Conservation (phyloP, 2,329 filamentous ascomycete species). For the Stemphylium vesicarium region DNA sequence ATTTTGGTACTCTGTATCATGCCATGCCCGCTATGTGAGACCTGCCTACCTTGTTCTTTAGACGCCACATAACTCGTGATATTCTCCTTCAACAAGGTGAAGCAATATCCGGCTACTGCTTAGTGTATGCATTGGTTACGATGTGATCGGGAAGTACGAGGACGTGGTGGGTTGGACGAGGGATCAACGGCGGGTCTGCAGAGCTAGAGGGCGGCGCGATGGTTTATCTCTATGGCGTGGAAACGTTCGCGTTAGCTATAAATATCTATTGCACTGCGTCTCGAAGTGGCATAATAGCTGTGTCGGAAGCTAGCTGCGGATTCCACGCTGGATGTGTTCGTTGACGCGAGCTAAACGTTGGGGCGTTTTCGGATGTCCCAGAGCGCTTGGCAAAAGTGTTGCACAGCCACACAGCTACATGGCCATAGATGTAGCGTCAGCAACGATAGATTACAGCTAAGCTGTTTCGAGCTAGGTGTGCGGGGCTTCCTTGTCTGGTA, state of each 20-base stretch:
- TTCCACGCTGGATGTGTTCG: conserved; percentile 10
- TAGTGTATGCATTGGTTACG: too few species aligned
- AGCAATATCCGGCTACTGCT: too few species aligned
- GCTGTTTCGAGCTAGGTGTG: conserved; percentile 14
- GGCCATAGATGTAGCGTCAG: conserved; percentile 12
- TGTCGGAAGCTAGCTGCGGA: conserved; percentile 12
- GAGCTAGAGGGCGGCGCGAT: neutral
- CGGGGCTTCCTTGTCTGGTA: conserved; percentile 12
- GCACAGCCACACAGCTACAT: conserved; percentile 2
- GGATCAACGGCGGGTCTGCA: too few species aligned
- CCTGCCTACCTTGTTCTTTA: too few species aligned
- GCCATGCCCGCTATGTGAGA: too few species aligned
- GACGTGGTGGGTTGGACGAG: too few species aligned
- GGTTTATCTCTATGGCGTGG: conserved; percentile 14
- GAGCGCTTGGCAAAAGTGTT: conserved; percentile 9
- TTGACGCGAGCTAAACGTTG: conserved; percentile 10
- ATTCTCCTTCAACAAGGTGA: too few species aligned
- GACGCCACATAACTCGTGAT: too few species aligned
- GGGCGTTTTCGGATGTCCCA: neutral
- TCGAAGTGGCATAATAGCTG: conserved; percentile 16
- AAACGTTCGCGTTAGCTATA: conserved; percentile 19
- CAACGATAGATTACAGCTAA: conserved; percentile 15
- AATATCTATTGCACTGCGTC: conserved; percentile 16
- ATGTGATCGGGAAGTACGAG: too few species aligned
- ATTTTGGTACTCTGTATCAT: too few species aligned